These are phyloP conservation scores for Clarireedia paspali DNA, from an alignment of 2,329 filamentous ascomycete genomes.

Conservation along the genomic window DNA sequence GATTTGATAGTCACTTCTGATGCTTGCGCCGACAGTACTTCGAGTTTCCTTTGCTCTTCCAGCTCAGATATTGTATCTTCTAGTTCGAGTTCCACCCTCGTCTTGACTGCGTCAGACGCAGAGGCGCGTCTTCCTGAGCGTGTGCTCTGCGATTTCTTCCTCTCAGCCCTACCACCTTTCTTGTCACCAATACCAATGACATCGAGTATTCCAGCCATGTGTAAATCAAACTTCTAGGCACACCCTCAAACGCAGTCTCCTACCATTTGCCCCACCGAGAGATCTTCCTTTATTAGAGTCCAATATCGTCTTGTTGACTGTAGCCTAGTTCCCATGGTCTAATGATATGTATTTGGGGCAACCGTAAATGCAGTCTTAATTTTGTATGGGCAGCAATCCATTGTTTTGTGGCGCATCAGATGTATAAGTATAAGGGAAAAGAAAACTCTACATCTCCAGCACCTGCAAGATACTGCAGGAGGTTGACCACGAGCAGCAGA, in stretches of 20 bases:
- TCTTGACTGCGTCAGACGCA: not conserved
- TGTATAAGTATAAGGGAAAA: too few species aligned
- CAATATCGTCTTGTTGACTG: too few species aligned
- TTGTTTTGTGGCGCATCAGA: too few species aligned
- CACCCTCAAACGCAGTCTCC: not conserved
- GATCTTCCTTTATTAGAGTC: not conserved
- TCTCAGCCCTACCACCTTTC: not conserved
- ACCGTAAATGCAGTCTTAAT: too few species aligned
- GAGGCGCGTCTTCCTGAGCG: not conserved
- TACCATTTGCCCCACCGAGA: not conserved
- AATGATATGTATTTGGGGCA: too few species aligned
- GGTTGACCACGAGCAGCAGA: too few species aligned
- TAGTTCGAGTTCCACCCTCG: not conserved
- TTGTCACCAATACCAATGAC: not conserved
- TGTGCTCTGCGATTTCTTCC: not conserved
- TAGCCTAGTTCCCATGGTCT: too few species aligned
- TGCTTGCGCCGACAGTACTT: too few species aligned
- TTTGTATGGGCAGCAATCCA: too few species aligned
- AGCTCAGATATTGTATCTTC: not conserved
- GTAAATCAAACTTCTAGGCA: not conserved
- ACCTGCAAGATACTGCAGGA: too few species aligned
- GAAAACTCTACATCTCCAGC: too few species aligned
- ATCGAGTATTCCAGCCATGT: slow-evolving; percentile 1
- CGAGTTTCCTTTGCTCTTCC: too few species aligned
- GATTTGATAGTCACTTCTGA: not conserved